A percentile compares a stretch with the other conserved stretches of the same genome.
Conservation (phyloP, 2,329 filamentous ascomycete species). For the Drechslerella dactyloides region DNA sequence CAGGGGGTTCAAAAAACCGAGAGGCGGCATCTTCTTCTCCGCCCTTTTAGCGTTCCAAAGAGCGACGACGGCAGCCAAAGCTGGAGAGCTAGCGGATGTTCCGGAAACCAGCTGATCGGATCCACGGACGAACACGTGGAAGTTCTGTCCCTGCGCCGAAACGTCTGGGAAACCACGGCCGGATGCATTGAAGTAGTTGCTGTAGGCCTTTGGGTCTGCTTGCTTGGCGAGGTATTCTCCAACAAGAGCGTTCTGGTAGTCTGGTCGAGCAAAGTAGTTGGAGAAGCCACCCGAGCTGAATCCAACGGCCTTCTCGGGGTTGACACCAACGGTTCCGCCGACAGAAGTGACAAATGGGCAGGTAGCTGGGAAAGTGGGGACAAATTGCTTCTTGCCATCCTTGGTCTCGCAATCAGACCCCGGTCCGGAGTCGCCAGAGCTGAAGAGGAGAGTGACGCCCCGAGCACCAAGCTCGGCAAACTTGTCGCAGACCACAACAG, state of each 20-base stretch:
- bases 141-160: conserved; percentile 64
- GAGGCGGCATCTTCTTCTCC: conserved; percentile 60
- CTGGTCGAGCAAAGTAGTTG: conserved; percentile 62
- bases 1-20: conserved; percentile 62
- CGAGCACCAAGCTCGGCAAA: conserved; percentile 71
- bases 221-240: conserved; percentile 59
- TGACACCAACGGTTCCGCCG: conserved; percentile 65
- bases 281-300: conserved; percentile 63
- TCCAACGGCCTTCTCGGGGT: conserved; percentile 62
- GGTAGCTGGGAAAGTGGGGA: conserved; percentile 69
- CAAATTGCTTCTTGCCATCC: conserved; percentile 65
- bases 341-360: conserved; percentile 74
- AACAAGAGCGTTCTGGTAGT: conserved; percentile 62
- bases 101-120: conserved; percentile 60
- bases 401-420: conserved; percentile 66
- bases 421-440: conserved; percentile 67
- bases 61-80: conserved; percentile 66
- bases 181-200: conserved; percentile 62
- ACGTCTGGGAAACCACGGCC: conserved; percentile 67
- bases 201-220: conserved; percentile 56
- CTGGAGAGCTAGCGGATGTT: conserved; percentile 66
- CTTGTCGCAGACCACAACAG: conserved; percentile 67
- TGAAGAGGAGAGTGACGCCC: conserved; percentile 70
- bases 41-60: conserved; percentile 69
- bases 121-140: conserved; percentile 57